A percentile compares a stretch with the other conserved stretches of the same genome.
phyloP scores from a whole-genome alignment of 768 basidiomycete genomes.

The Scleroderma citrinum region DNA sequence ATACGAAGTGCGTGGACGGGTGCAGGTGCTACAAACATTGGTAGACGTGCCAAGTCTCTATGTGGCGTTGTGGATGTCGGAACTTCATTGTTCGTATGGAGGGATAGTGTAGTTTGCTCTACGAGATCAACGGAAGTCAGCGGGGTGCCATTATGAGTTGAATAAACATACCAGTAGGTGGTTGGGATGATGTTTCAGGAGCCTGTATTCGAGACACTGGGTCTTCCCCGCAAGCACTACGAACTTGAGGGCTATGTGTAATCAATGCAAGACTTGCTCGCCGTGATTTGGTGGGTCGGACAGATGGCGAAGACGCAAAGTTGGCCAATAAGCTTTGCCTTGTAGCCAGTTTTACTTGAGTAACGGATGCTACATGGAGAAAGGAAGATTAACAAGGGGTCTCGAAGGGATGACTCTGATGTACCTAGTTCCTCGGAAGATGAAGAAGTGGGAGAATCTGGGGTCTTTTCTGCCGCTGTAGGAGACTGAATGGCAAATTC shows the following conservation, averaged over 20 bases:
- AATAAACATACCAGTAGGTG: background rate
- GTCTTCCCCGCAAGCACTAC: background rate
- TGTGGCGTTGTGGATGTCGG: background rate
- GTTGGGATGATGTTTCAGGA: background rate
- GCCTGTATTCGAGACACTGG: background rate
- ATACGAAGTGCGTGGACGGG: conserved; percentile 24
- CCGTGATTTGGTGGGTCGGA: background rate
- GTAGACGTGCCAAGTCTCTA: background rate
- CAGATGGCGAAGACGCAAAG: background rate
- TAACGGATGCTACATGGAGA: background rate
- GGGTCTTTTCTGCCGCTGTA: background rate
- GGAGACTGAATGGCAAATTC: background rate
- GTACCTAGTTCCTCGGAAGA: background rate
- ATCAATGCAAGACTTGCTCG: background rate
- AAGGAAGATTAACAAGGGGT: background rate
- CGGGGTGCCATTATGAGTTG: background rate
- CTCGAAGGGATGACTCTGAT: background rate
- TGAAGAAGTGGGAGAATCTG: background rate
- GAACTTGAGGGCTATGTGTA: background rate
- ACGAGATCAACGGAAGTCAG: background rate
- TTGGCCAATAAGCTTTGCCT: background rate
- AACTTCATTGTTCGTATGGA: background rate
- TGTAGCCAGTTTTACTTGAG: background rate
- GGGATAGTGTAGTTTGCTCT: background rate
- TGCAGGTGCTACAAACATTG: conserved; percentile 7